Percentiles rank a stretch among this genome's conserved stretches.
Evolutionary conservation across 768 basidiomycete genomes (phyloP).

Genomic region (Piloderma croceum): DNA sequence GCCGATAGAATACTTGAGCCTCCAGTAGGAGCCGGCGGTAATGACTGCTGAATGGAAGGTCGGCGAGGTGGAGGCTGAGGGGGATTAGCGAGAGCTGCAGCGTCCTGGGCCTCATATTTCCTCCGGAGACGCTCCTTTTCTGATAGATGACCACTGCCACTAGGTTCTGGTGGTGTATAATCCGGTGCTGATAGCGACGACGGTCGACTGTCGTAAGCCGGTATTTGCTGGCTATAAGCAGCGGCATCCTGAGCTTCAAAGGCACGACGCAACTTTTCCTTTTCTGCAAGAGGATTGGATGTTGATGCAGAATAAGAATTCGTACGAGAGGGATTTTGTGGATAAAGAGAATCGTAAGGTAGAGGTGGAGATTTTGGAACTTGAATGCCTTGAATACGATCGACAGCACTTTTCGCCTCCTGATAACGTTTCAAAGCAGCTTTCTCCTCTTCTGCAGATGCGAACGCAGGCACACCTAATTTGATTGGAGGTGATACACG

Average conservation of each 20-base stretch:
- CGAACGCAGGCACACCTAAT: constrained; percentile 40
- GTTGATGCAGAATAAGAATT: constrained; percentile 23
- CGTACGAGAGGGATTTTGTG: constrained; percentile 28
- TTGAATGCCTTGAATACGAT: constrained; percentile 42
- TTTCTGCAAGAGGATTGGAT: constrained; percentile 53
- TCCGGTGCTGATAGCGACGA: constrained; percentile 19
- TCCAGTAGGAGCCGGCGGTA: constrained; percentile 25
- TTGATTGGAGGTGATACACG: constrained; percentile 7
- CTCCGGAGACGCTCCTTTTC: constrained; percentile 57
- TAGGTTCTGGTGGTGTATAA: constrained; percentile 15
- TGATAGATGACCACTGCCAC: constrained; percentile 24
- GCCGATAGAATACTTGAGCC: constrained; percentile 24
- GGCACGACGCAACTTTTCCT: constrained; percentile 58
- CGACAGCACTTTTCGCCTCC: constrained; percentile 67
- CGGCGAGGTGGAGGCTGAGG: constrained; percentile 22
- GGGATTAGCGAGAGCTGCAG: constrained; percentile 25
- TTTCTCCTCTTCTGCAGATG: constrained; percentile 71
- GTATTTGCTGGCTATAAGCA: constrained; percentile 28
- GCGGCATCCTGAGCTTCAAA: constrained; percentile 67
- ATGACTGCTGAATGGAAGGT: constrained; percentile 15
- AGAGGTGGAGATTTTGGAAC: constrained; percentile 37
- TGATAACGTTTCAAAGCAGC: constrained; percentile 61
- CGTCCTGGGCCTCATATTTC: constrained; percentile 54
- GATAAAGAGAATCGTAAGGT: constrained; percentile 60
- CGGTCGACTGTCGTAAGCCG: constrained; percentile 19